Conservation (phyloP, 768 basidiomycete species). For the Termitomyces sp. region DNA sequence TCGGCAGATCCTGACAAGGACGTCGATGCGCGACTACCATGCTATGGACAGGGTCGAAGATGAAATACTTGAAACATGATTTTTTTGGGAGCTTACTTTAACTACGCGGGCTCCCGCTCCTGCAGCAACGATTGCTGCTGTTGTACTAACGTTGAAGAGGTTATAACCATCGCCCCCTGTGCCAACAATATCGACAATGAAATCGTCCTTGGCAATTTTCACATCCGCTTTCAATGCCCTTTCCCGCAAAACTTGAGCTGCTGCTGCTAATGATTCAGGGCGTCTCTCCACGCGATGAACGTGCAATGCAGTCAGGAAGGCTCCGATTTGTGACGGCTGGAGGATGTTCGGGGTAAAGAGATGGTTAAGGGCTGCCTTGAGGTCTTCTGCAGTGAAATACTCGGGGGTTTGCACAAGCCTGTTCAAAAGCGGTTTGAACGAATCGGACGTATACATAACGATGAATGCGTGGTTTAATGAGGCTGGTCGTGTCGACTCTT, state of each 20-base stretch:
- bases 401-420: slow-evolving; percentile 79
- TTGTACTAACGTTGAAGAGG: slow-evolving; percentile 95
- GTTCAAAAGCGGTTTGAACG: slow-evolving; percentile 74
- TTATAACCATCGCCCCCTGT: slow-evolving; percentile 96
- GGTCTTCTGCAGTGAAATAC: slow-evolving; percentile 73
- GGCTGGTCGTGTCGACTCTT: background rate
- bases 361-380: slow-evolving; percentile 67
- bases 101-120: slow-evolving; percentile 91
- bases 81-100: slow-evolving; percentile 48
- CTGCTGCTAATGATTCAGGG: slow-evolving; percentile 72
- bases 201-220: slow-evolving; percentile 56
- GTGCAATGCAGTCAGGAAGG: slow-evolving; percentile 85
- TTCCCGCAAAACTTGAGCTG: slow-evolving; percentile 68
- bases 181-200: slow-evolving; percentile 76
- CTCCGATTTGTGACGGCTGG: slow-evolving; percentile 74
- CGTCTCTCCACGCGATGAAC: slow-evolving; percentile 71
- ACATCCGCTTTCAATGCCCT: slow-evolving; percentile 61
- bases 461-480: slow-evolving; percentile 2
- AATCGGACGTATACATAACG: slow-evolving; percentile 24
- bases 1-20: slow-evolving; percentile 95
- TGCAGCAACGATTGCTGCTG: slow-evolving; percentile 89
- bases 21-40: slow-evolving; percentile 86
- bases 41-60: slow-evolving; percentile 39
- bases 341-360: slow-evolving; percentile 61
- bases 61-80: slow-evolving; percentile 1